Evolutionary conservation across 192 early-diverging fungal genomes (phyloP).

Genomic region (Phlyctochytrium bullatum): DNA sequence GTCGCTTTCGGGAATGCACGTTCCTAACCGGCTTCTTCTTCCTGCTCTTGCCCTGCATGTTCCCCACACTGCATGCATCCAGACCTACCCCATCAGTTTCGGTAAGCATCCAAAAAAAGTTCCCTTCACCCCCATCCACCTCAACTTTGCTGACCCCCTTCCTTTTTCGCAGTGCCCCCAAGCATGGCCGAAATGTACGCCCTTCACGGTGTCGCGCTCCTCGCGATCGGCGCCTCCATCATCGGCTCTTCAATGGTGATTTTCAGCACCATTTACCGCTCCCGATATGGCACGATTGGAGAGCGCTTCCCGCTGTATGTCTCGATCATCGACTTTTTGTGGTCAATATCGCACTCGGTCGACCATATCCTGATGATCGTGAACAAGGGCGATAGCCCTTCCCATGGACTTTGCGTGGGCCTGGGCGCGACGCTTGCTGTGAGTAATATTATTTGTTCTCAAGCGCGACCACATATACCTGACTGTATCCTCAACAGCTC

Average conservation of each 20-base stretch:
- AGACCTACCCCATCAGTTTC: too few relatives aligned
- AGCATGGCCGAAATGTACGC: neutral
- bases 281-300: neutral
- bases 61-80: too few relatives aligned
- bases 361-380: neutral
- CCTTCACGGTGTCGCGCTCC: neutral
- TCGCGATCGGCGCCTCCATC: neutral
- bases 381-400: neutral
- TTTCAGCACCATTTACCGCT: neutral
- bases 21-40: too few relatives aligned
- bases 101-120: too few relatives aligned
- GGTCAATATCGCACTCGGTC: neutral
- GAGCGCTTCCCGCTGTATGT: slow-evolving; percentile 1
- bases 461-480: too few relatives aligned
- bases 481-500: too few relatives aligned
- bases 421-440: neutral
- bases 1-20: too few relatives aligned
- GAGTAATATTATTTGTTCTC: too few relatives aligned
- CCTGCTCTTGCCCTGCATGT: too few relatives aligned
- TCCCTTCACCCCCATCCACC: too few relatives aligned
- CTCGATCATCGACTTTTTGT: neutral
- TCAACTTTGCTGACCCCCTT: too few relatives aligned
- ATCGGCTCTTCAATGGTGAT: neutral
- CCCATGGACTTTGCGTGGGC: neutral
- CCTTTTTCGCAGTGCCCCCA: too few relatives aligned